A percentile compares a stretch with the other conserved stretches of the same genome.
Conservation (phyloP, 495 filamentous ascomycete genomes). For the Letharia columbiana region DNA sequence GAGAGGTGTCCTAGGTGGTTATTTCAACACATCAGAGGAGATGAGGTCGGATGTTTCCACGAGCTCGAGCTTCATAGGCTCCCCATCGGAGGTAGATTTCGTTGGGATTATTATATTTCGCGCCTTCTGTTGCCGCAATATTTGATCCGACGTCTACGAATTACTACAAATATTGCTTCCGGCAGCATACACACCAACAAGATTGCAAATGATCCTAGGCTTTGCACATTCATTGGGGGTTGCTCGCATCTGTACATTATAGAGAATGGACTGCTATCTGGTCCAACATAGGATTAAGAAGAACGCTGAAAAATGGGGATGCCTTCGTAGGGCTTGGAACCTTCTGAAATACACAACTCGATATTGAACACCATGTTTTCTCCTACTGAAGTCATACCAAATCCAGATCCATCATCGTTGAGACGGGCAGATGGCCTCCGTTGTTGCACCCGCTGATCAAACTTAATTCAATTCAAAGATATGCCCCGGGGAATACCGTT, state of each 20-base stretch:
- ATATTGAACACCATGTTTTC: not conserved
- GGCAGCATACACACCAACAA: too few relatives aligned
- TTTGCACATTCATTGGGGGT: not conserved
- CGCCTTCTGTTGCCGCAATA: not conserved
- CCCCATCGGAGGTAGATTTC: not conserved
- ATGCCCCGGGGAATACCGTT: conserved; percentile 7
- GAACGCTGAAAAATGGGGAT: not conserved
- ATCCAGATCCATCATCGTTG: not conserved
- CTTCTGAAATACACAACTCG: not conserved
- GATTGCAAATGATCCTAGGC: too few relatives aligned
- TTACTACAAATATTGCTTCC: too few relatives aligned
- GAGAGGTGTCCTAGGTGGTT: not conserved
- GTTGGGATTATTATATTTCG: not conserved
- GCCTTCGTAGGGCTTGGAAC: not conserved
- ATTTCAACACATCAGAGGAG: not conserved
- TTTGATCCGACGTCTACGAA: not conserved
- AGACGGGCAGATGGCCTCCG: not conserved
- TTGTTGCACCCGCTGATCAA: not conserved
- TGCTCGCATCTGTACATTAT: not conserved
- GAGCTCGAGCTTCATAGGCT: not conserved
- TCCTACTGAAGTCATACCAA: not conserved
- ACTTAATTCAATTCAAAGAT: not conserved
- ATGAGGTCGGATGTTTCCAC: too few relatives aligned
- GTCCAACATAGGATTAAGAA: not conserved
- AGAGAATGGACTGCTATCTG: not conserved